Evolutionary conservation across 371 early-diverging fungal species (phyloP).

Genomic region (Apophysomyces trapeziformis): DNA sequence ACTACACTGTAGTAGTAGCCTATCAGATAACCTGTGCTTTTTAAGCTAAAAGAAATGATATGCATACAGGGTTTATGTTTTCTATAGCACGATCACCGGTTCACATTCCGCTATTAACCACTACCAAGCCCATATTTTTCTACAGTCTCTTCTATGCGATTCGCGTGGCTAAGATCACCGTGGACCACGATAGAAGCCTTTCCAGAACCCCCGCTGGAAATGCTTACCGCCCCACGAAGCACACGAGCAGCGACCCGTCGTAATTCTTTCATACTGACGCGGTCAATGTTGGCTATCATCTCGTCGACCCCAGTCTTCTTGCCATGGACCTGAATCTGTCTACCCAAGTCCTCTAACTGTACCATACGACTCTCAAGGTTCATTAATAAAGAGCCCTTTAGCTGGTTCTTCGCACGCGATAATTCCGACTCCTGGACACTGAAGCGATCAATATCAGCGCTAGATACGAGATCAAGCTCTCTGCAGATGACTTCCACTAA

Average conservation of each 20-base stretch:
- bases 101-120: slow-evolving; percentile 14
- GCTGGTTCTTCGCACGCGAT: slow-evolving; percentile 92
- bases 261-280: slow-evolving; percentile 72
- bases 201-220: slow-evolving; percentile 60
- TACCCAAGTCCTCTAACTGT: slow-evolving; percentile 93
- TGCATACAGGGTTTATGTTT: neutral
- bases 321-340: slow-evolving; percentile 87
- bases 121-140: slow-evolving; percentile 47
- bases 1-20: neutral
- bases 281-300: slow-evolving; percentile 78
- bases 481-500: slow-evolving; percentile 83
- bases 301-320: slow-evolving; percentile 76
- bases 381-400: slow-evolving; percentile 92
- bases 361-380: slow-evolving; percentile 91
- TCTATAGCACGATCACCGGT: slow-evolving; percentile 7
- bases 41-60: neutral
- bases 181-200: slow-evolving; percentile 60
- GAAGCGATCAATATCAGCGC: slow-evolving; percentile 38
- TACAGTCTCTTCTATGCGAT: slow-evolving; percentile 46
- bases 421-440: slow-evolving; percentile 68
- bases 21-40: neutral
- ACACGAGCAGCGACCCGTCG: slow-evolving; percentile 67
- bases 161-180: slow-evolving; percentile 52
- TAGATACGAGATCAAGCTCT: slow-evolving; percentile 78
- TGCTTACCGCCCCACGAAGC: slow-evolving; percentile 59